Evolutionary conservation across 768 basidiomycete genomes (phyloP), one percentile per base, ranked within the genome.

Genomic region (Auricularia sp.): DNA sequence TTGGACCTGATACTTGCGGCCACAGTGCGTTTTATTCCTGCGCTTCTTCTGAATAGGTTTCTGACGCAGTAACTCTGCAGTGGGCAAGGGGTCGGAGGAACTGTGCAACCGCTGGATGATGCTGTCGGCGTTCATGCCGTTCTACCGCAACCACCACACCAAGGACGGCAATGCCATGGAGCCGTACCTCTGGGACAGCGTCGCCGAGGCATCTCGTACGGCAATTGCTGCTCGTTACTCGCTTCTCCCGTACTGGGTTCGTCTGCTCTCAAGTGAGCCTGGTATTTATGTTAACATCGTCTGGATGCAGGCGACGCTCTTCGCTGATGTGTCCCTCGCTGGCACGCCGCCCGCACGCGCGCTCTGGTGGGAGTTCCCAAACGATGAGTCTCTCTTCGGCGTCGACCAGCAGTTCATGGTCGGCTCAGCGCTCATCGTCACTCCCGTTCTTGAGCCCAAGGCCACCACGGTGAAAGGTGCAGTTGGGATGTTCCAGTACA

Each of bases 401-500:
- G 54, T 67, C 53, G 67, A 68, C 51, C 51, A 36, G 5, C 76
- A 77, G 65, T 77, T 75, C 72, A 63, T 76, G 44, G 63, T 76
- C 36, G 76, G 76, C 23, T 43, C 67, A 10, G 62, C 69, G 35
- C 42, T 77, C 7, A 68, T 77, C 39, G 71, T 77, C 42, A 72
- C 73, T 2, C 73, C 75, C 1, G 74, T 75, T 4, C 67, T 51
- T 18, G 47, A 51, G 21, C 7, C 7, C 10, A 18, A 18, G 6
- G 47, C 47, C 1, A 21, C 21, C 10, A 51, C 47, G 6, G 47
- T 51, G 6, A 51, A 51, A 18, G 47, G 47, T 51, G 18, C 87
- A 88, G 74, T 79, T 87, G 58, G 59, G 77, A 70, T 3, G 53
- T 36, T 23, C 21, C 11, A 66, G 35, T 54, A 87, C 86, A 76